Evolutionary conservation across 192 early-diverging fungal genomes (phyloP).

Genomic region (Coemansia guatemalensis): DNA sequence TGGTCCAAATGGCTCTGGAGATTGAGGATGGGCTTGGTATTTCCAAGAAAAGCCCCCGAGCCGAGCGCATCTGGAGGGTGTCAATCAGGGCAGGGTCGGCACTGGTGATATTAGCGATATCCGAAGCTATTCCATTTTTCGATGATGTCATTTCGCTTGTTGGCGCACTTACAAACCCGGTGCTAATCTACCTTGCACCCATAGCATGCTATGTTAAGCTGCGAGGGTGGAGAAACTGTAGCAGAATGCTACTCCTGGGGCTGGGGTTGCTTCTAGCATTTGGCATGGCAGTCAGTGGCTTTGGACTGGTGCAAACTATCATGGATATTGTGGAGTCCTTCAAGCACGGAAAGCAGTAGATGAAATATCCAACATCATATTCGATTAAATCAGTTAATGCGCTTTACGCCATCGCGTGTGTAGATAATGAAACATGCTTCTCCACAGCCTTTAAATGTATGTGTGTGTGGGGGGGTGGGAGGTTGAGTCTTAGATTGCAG

Average conservation of each 20-base stretch:
- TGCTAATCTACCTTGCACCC: constrained; percentile 73
- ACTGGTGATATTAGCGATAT: constrained; percentile 54
- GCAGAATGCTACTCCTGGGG: constrained; percentile 17
- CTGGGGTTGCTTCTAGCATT: constrained; percentile 49
- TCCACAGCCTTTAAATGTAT: too few relatives aligned
- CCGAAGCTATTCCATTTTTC: constrained; percentile 70
- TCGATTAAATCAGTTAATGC: too few relatives aligned
- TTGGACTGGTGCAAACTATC: constrained; percentile 67
- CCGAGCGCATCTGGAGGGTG: constrained; percentile 55
- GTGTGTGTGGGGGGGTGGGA: too few relatives aligned
- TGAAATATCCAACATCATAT: background rate
- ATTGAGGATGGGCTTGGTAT: constrained; percentile 52
- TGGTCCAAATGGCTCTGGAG: constrained; percentile 59
- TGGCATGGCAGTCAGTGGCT: constrained; percentile 57
- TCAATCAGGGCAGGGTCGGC: constrained; percentile 56
- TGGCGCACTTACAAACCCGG: constrained; percentile 67
- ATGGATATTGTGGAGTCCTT: constrained; percentile 53
- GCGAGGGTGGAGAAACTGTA: constrained; percentile 59
- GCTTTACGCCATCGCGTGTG: too few relatives aligned
- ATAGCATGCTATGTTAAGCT: constrained; percentile 68
- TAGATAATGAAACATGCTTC: too few relatives aligned
- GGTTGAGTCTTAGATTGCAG: too few relatives aligned
- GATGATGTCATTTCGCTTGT: constrained; percentile 72
- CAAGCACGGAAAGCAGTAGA: constrained; percentile 6
- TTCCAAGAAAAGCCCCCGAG: constrained; percentile 49